These are phyloP conservation scores for Stellera chamaejasme DNA, from an alignment of 345 rosid species.

Conservation along the genomic window DNA sequence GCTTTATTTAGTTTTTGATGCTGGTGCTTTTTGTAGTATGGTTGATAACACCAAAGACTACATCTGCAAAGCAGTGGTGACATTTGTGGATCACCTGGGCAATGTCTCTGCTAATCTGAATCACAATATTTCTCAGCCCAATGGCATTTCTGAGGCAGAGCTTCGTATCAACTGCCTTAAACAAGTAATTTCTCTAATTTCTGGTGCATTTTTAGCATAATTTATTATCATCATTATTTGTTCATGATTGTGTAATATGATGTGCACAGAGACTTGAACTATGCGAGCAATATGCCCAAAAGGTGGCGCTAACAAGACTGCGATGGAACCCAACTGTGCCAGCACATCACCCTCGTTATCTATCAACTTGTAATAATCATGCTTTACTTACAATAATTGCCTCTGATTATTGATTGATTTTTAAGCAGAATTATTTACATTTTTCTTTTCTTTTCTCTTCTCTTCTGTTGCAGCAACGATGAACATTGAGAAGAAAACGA, in stretches of 20 bases:
- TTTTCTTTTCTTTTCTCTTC: slow-evolving; percentile 8
- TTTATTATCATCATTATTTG: neutral
- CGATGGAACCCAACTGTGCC: slow-evolving; percentile 37
- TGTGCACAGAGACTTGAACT: slow-evolving; percentile 36
- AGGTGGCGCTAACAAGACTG: slow-evolving; percentile 32
- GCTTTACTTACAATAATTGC: neutral
- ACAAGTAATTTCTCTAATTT: slow-evolving; percentile 30
- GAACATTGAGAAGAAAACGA: slow-evolving; percentile 13
- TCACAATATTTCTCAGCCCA: slow-evolving; percentile 18
- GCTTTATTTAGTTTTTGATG: too few species aligned
- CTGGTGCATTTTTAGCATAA: neutral
- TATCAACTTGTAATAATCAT: slow-evolving; percentile 27
- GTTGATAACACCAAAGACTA: slow-evolving; percentile 63
- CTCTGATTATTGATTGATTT: neutral
- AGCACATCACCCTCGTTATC: slow-evolving; percentile 34
- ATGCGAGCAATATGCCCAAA: slow-evolving; percentile 32
- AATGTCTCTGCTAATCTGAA: slow-evolving; percentile 48
- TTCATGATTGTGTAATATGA: neutral
- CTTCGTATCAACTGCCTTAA: slow-evolving; percentile 41
- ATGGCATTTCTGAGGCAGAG: slow-evolving; percentile 36
- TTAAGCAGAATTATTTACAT: too few species aligned
- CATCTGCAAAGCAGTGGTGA: slow-evolving; percentile 47
- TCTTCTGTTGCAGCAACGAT: slow-evolving; percentile 14
- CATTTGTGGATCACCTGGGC: slow-evolving; percentile 66
- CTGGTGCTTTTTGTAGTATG: slow-evolving; percentile 26